Base-by-base conservation (phyloP, 2,329 filamentous ascomycete species). In the Colletotrichum higginsianum region DNA sequence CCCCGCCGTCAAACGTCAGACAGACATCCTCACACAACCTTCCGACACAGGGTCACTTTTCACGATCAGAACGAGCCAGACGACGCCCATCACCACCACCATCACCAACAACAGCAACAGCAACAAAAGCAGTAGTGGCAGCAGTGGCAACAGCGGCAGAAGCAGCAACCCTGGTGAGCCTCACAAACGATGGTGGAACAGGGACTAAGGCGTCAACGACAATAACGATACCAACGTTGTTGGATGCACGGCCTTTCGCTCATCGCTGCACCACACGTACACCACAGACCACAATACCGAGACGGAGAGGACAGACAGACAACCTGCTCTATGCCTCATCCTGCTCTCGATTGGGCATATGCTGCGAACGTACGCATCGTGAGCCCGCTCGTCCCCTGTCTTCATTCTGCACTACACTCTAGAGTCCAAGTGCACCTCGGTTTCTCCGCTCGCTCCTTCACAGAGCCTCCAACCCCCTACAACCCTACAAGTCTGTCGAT, bases 1-100 rank as follows among this genome's bases (percentile, higher is more conserved):
- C 78, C 77, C 78, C 75, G 70, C 79, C 79, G 77, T 83, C 81
- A 83, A 83, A 84, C 81, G 78, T 81, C 78, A 78, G 78, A 70
- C 66, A 70, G 66, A 70, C 69, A 66, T 56, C 71, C 58, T 66
- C 66, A 73, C 66, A 61, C 69, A 68, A 72, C 69, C 66, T 72
- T 72, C 69, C 65, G 69, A 72, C 66, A 72, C 69, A 61, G 58
- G 58, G 58, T 61, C 52, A 5, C 52, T 38, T 53, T 53, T 38
- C 44, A 61, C 44, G 26, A 61, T 49, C 58, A 61, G 44, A 44
- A 61, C 44, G 58, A 55, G 52, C 52, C 26, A 55, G 52, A 55
- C 16, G 52, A 30, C 16, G 52, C 26, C 52, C 52, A 35, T 55
- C 52, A 38, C 52, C 26, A 49, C 57, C 4, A 57, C 40, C 23